Conservation (phyloP, 129 eudicot species). For the Saussurea involucrata region DNA sequence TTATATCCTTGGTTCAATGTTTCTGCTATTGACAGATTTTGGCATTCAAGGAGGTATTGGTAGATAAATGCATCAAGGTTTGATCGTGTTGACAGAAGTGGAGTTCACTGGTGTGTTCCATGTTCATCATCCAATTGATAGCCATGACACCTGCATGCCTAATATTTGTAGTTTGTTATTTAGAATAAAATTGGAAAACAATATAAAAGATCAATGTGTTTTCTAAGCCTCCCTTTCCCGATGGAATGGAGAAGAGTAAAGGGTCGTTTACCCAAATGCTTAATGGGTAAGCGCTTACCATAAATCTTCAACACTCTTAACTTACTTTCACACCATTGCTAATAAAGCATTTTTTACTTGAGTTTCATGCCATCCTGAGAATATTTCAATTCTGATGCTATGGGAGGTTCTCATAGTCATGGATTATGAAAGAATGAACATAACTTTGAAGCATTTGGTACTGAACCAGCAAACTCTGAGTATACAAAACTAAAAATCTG, state of each 20-base stretch:
- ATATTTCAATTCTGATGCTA: neutral
- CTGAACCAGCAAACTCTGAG: too few relatives aligned
- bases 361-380: neutral
- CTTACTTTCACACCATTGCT: neutral
- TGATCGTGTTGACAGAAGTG: too few relatives aligned
- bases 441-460: too few relatives aligned
- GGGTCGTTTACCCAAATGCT: too few relatives aligned
- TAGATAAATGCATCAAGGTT: too few relatives aligned
- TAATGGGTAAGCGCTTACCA: too few relatives aligned
- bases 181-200: neutral
- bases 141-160: constrained; percentile 92
- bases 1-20: too few relatives aligned
- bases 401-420: neutral
- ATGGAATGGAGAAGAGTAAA: neutral
- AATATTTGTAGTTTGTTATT: constrained; percentile 2
- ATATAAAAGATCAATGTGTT: neutral
- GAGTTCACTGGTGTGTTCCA: constrained; percentile 28
- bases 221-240: neutral
- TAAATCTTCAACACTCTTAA: too few relatives aligned
- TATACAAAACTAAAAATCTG: too few relatives aligned
- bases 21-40: too few relatives aligned
- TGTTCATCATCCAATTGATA: constrained; percentile 41
- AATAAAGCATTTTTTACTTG: neutral
- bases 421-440: too few relatives aligned
- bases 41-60: too few relatives aligned